phyloP scores from a whole-genome alignment of 805 yeast species.

The Yarrowia yakushimensis region DNA sequence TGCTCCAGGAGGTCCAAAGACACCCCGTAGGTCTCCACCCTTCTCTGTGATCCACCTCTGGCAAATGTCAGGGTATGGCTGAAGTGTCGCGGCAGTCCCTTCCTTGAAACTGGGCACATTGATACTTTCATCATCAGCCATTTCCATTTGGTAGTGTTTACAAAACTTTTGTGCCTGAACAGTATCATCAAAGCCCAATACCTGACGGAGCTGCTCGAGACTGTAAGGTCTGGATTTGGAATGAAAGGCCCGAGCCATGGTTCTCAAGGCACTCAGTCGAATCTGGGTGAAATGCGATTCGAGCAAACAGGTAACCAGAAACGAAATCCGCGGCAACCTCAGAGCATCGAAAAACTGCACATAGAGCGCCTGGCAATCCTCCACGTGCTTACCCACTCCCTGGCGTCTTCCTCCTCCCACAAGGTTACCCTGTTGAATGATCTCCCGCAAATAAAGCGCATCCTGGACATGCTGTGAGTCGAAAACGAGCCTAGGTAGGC shows the following conservation, averaged over 20 bases:
- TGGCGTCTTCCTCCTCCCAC: conserved; percentile 44
- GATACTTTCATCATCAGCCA: conserved; percentile 39
- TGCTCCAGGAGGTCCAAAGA: not conserved
- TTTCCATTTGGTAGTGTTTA: not conserved
- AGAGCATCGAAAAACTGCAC: conserved; percentile 53
- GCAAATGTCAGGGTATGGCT: conserved; percentile 48
- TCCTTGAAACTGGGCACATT: conserved; percentile 46
- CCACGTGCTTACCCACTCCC: conserved; percentile 38
- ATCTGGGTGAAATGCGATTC: conserved; percentile 80
- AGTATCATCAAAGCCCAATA: conserved; percentile 65
- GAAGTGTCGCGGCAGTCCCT: conserved; percentile 39
- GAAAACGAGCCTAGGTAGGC: conserved; percentile 56
- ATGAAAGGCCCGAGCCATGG: conserved; percentile 65
- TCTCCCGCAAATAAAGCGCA: conserved; percentile 66
- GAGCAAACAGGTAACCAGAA: conserved; percentile 65
- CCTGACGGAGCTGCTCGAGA: conserved; percentile 44
- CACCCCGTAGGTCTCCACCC: not conserved
- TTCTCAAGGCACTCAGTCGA: conserved; percentile 65
- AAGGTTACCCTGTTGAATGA: conserved; percentile 60
- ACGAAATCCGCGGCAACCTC: conserved; percentile 49
- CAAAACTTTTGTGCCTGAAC: conserved; percentile 57
- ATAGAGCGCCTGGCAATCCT: conserved; percentile 60
- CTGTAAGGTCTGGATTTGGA: conserved; percentile 66
- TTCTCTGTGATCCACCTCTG: conserved; percentile 45
- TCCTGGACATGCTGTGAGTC: conserved; percentile 57